These are phyloP conservation scores for Rhodotorula sp. DNA, from an alignment of 1,284 basidiomycete species.

Conservation along the genomic window DNA sequence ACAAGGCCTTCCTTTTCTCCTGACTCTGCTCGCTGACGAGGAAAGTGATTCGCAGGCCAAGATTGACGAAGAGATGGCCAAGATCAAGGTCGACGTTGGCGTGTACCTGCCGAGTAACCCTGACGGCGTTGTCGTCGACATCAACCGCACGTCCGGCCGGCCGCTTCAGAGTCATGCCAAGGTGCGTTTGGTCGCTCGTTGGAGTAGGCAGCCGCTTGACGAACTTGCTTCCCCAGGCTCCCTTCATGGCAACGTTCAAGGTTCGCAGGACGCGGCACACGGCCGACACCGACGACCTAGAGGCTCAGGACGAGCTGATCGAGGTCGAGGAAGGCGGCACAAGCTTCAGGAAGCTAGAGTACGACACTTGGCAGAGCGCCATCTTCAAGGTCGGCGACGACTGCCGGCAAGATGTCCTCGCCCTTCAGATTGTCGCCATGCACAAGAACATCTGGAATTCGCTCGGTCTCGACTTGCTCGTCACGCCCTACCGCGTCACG, in stretches of 20 bases:
- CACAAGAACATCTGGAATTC: slow-evolving; percentile 95
- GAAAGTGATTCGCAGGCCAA: slow-evolving; percentile 65
- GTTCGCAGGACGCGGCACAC: slow-evolving; percentile 58
- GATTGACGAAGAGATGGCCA: slow-evolving; percentile 99
- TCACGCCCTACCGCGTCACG: slow-evolving; percentile 95
- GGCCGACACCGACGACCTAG: slow-evolving; percentile 54
- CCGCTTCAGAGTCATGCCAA: slow-evolving; percentile 98
- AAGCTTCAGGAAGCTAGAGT: slow-evolving; percentile 58
- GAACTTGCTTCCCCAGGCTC: slow-evolving; percentile 62
- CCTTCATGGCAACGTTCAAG: slow-evolving; percentile 99
- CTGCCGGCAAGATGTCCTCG: slow-evolving; percentile 95
- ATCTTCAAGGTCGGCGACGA: slow-evolving; percentile 99
- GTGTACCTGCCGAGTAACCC: slow-evolving; percentile 98
- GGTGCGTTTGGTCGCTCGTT: slow-evolving; percentile 52
- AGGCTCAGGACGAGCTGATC: slow-evolving; percentile 54
- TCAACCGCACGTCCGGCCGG: slow-evolving; percentile 93
- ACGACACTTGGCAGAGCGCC: slow-evolving; percentile 95
- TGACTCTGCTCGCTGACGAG: neutral
- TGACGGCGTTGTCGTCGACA: slow-evolving; percentile 91
- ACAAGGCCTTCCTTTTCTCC: no score
- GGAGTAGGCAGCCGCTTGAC: neutral
- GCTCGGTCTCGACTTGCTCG: slow-evolving; percentile 84
- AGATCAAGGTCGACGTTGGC: slow-evolving; percentile 86
- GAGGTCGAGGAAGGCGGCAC: slow-evolving; percentile 29
- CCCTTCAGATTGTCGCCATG: slow-evolving; percentile 97